A percentile compares a stretch with the other conserved stretches of the same genome.
Conservation (phyloP, 768 basidiomycete genomes). For the Tulasnella sp. region DNA sequence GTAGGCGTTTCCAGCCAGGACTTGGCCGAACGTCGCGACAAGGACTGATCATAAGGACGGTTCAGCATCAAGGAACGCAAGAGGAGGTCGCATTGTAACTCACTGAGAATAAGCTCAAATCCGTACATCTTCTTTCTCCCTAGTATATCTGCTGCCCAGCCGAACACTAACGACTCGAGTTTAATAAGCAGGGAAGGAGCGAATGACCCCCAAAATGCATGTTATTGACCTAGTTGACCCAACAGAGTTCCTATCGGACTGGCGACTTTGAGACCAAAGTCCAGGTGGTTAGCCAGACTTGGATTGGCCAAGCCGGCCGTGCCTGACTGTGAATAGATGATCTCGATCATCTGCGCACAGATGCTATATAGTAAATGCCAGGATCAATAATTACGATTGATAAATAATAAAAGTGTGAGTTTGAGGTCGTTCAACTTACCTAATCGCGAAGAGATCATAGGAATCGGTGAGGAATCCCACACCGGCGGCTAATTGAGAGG, state of each 20-base stretch:
- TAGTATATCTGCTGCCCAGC: conserved; percentile 63
- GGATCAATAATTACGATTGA: neutral
- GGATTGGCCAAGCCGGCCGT: conserved; percentile 14
- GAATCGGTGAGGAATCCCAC: conserved; percentile 88
- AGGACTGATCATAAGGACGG: conserved; percentile 33
- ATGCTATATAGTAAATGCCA: conserved; percentile 53
- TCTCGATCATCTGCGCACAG: conserved; percentile 34
- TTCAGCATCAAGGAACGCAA: neutral
- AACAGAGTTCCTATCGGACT: conserved; percentile 42
- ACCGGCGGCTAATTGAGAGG: conserved; percentile 36
- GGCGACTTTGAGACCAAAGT: conserved; percentile 67
- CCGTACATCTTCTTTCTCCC: conserved; percentile 45
- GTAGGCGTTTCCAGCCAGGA: conserved; percentile 55
- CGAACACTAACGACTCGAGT: conserved; percentile 55
- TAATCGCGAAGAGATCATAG: conserved; percentile 24
- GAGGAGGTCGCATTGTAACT: neutral
- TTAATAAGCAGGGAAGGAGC: too few relatives aligned
- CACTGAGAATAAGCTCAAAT: conserved; percentile 58
- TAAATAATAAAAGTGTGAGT: conserved; percentile 10
- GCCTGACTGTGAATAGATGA: neutral
- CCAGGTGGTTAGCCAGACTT: conserved; percentile 46
- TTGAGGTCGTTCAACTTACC: conserved; percentile 1
- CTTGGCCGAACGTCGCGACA: conserved; percentile 64
- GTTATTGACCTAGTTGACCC: conserved; percentile 20
- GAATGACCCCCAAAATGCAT: too few relatives aligned